phyloP scores from a whole-genome alignment of 164 flowering plant species.

The Taxillus chinensis region DNA sequence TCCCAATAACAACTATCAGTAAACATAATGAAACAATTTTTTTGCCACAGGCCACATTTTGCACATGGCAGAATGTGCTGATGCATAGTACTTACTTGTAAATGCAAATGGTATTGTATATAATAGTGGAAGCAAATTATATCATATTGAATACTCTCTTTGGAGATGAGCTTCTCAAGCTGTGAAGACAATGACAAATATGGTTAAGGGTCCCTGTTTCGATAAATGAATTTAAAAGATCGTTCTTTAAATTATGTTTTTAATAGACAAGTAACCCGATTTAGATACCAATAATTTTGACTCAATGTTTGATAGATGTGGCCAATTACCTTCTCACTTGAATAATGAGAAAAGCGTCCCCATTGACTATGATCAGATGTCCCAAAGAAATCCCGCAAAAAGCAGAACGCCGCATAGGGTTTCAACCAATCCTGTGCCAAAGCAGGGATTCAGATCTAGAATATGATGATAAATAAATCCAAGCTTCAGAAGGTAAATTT shows the following conservation, averaged over 20 bases:
- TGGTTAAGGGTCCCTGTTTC: constrained; percentile 4
- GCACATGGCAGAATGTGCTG: not conserved
- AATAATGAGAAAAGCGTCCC: constrained; percentile 75
- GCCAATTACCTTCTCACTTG: constrained; percentile 58
- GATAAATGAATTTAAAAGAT: not conserved
- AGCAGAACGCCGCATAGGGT: constrained; percentile 97
- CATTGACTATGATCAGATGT: constrained; percentile 97
- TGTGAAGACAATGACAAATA: constrained; percentile 24
- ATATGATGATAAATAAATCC: not conserved
- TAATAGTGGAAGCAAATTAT: constrained; percentile 77
- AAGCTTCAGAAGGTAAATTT: not conserved
- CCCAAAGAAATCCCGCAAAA: constrained; percentile 87
- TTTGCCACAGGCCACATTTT: too few relatives aligned
- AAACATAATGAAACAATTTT: too few relatives aligned
- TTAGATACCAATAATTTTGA: too few relatives aligned
- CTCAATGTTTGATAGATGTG: not conserved
- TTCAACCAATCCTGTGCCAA: constrained; percentile 82
- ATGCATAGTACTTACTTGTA: constrained; percentile 43
- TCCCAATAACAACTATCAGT: too few relatives aligned
- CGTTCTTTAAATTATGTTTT: not conserved
- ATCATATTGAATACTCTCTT: constrained; percentile 72
- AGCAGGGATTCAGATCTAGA: constrained; percentile 5
- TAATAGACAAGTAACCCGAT: too few relatives aligned
- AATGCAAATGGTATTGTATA: constrained; percentile 76
- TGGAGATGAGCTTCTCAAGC: constrained; percentile 84